These are phyloP conservation scores for Tolypocladium endophyticum DNA, from an alignment of 2,329 filamentous ascomycete species.

Conservation along the genomic window DNA sequence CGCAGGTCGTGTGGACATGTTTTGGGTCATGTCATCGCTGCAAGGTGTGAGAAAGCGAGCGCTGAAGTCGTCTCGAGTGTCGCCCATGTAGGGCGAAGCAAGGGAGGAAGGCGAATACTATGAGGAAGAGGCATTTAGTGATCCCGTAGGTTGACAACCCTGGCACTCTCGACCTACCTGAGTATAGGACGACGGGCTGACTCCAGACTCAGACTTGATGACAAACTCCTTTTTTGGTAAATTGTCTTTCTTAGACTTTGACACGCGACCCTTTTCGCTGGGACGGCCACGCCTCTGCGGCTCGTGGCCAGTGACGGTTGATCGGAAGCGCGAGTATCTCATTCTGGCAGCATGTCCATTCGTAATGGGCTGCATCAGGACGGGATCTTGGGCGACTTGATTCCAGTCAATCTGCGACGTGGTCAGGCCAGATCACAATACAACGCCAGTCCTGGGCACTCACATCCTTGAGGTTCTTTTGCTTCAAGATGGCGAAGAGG, in stretches of 20 bases:
- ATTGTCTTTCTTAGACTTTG: conserved; percentile 31
- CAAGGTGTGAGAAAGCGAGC: conserved; percentile 40
- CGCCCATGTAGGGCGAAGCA: conserved; percentile 22
- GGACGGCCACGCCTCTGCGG: conserved; percentile 35
- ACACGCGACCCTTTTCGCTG: conserved; percentile 30
- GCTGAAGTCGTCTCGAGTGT: conserved; percentile 24
- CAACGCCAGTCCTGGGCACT: conserved; percentile 17
- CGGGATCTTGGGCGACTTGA: conserved; percentile 42
- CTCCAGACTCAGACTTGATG: conserved; percentile 28
- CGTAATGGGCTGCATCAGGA: conserved; percentile 41
- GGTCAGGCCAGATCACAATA: not conserved
- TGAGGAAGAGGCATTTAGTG: conserved; percentile 13
- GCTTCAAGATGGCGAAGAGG: conserved; percentile 48
- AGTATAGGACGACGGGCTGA: conserved; percentile 16
- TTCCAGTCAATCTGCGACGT: conserved; percentile 46
- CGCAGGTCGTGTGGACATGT: conserved; percentile 15
- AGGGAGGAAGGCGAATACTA: conserved; percentile 28
- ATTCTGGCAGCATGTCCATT: conserved; percentile 53
- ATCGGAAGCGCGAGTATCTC: conserved; percentile 44
- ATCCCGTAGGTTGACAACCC: not conserved
- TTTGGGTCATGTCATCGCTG: conserved; percentile 36
- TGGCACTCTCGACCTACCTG: conserved; percentile 13
- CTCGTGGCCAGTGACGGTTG: conserved; percentile 35
- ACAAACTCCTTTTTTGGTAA: conserved; percentile 20
- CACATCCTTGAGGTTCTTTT: conserved; percentile 51